Evolutionary conservation across 176 grass and related monocot genomes (phyloP).

Genomic region (Ananas comosus): DNA sequence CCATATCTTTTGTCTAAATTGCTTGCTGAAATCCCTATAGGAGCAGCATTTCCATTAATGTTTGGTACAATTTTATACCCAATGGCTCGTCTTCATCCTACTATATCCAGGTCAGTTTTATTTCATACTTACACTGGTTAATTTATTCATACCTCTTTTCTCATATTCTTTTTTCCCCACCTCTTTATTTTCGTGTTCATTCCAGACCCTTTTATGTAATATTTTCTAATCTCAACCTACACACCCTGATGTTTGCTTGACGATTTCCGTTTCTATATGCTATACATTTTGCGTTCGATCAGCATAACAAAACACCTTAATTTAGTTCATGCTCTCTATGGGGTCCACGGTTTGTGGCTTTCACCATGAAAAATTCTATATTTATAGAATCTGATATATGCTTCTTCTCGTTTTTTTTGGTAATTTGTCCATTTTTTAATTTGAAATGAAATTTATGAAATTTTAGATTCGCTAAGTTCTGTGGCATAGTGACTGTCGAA

Average conservation of each 20-base stretch:
- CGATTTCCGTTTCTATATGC: not conserved
- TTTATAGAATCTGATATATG: not conserved
- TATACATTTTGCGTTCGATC: not conserved
- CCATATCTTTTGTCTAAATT: slow-evolving; percentile 95
- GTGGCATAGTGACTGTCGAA: slow-evolving; percentile 78
- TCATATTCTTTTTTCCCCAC: not conserved
- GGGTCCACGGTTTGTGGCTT: no score
- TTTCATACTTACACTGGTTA: not conserved
- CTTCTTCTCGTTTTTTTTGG: not conserved
- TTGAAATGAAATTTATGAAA: not conserved
- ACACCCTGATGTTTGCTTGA: not conserved
- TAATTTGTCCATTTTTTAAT: not conserved
- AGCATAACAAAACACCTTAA: not conserved
- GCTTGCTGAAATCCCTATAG: slow-evolving; percentile 77
- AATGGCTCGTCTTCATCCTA: slow-evolving; percentile 87
- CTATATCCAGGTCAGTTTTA: slow-evolving; percentile 55
- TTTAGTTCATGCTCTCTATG: no score
- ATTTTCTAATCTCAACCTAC: not conserved
- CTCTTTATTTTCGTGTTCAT: not conserved
- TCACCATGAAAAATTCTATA: not conserved
- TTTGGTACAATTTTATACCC: slow-evolving; percentile 95
- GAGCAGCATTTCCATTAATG: slow-evolving; percentile 82
- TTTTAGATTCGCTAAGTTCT: slow-evolving; percentile 86
- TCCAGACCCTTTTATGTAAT: not conserved
- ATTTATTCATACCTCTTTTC: not conserved